Percentiles rank a stretch among this genome's conserved stretches.
Evolutionary conservation across 139 green algal genomes (phyloP).

Genomic region (Edaphochlamys debaryana): DNA sequence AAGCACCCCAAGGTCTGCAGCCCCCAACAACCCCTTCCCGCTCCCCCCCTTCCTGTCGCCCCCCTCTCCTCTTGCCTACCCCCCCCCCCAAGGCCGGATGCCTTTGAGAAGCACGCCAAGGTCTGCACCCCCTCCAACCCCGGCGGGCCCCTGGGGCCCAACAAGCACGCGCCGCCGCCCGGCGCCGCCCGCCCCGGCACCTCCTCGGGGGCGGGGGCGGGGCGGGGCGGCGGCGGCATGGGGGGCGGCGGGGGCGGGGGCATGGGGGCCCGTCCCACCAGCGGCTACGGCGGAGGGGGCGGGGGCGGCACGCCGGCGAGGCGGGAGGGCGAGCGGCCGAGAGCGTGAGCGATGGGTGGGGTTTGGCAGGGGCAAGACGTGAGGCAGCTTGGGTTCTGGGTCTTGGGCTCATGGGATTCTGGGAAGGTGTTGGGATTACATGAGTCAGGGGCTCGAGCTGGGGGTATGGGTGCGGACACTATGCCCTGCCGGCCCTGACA

Average conservation of each 20-base stretch:
- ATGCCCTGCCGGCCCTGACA: too few relatives aligned
- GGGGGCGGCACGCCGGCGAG: constrained; percentile 17
- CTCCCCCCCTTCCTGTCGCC: too few relatives aligned
- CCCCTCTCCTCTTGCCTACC: too few relatives aligned
- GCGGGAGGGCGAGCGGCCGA: constrained; percentile 33
- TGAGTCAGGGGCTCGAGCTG: too few relatives aligned
- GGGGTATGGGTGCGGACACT: too few relatives aligned
- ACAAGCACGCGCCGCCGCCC: constrained; percentile 38
- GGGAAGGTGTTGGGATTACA: too few relatives aligned
- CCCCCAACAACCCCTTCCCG: constrained; percentile 56
- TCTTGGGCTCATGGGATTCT: too few relatives aligned
- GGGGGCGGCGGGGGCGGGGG: not conserved
- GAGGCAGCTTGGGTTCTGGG: too few relatives aligned
- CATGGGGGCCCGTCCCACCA: not conserved
- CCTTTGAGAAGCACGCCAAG: constrained; percentile 58
- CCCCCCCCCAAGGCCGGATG: constrained; percentile 55
- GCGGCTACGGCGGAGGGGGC: not conserved
- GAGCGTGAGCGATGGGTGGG: too few relatives aligned
- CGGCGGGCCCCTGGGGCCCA: constrained; percentile 53
- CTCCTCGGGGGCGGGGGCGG: too few relatives aligned
- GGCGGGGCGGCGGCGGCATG: not conserved
- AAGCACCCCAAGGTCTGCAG: constrained; percentile 59
- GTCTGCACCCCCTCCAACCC: constrained; percentile 61
- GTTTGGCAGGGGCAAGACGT: too few relatives aligned
- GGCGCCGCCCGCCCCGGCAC: too few relatives aligned